Evolutionary conservation across 345 rosid species (phyloP).

Genomic region (Brassica carinata): DNA sequence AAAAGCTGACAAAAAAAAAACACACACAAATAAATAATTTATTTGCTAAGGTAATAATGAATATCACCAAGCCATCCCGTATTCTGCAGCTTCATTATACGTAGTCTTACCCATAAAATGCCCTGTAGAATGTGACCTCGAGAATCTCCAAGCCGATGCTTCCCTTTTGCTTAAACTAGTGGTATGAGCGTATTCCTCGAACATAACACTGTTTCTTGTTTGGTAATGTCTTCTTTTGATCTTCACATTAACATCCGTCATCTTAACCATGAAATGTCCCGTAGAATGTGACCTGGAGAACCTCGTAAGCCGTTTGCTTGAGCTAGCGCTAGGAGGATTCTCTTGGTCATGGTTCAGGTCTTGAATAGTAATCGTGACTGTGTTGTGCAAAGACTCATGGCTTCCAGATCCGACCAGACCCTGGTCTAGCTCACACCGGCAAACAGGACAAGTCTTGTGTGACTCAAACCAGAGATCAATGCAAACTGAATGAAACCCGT

Average conservation of each 20-base stretch:
- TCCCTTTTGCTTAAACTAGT: neutral
- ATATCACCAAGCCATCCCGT: slow-evolving; percentile 34
- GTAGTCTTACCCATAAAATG: neutral
- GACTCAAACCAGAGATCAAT: slow-evolving; percentile 83
- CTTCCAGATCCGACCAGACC: slow-evolving; percentile 26
- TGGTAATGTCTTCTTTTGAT: slow-evolving; percentile 46
- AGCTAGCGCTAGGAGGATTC: neutral
- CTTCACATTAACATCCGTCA: slow-evolving; percentile 40
- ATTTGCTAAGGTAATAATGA: slow-evolving; percentile 23
- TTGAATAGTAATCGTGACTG: slow-evolving; percentile 26
- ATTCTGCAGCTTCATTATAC: neutral
- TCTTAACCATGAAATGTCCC: slow-evolving; percentile 59
- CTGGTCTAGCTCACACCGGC: slow-evolving; percentile 67
- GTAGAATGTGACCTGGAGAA: slow-evolving; percentile 63
- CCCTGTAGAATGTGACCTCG: neutral
- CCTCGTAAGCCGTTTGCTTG: neutral
- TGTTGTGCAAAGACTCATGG: slow-evolving; percentile 27
- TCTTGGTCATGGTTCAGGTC: slow-evolving; percentile 38
- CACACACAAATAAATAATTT: neutral
- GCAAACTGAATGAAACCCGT: slow-evolving; percentile 75
- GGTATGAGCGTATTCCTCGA: neutral
- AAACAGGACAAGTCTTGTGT: slow-evolving; percentile 86
- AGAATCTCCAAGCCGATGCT: neutral
- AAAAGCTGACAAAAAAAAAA: neutral
- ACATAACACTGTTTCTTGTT: neutral